Evolutionary conservation across 2,329 filamentous ascomycete genomes (phyloP), one percentile per base, ranked within the genome.

Genomic region (Penicillium oxalicum): DNA sequence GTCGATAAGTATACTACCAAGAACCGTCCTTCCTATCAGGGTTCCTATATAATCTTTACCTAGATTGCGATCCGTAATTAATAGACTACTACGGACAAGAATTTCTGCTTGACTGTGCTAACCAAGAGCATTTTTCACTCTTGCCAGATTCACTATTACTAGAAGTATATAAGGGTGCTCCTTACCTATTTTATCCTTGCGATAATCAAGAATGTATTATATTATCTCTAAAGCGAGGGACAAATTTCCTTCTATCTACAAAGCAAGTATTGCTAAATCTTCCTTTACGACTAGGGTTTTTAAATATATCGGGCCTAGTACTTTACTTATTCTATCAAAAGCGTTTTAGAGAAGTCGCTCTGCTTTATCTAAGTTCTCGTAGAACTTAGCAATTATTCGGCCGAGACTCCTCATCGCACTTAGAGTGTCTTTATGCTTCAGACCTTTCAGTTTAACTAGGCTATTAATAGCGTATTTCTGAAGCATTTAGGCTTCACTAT

Each of bases 141-240:
- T 68, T 11, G 63, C 60, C 9, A 68, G 50, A 44, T 68, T 59
- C 25, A 63, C 61, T 35, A 69, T 56, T 13, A 65, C 60, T 56
- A 57, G 64, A 26, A 68, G 49, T 4, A 64, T 66, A 43, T 65
- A 66, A 11, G 66, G 60, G 54, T 70, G 65, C 46, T 69, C 65
- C 34, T 65, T 57, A 6, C 67, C 65, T 9, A 68, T 52, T 9
- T 52, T 51, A 12, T 40, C 29, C 40, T 58, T 52, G 6, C 58
- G 43, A 37, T 4, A 37, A 37, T 37, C 35, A 36, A 47, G 46
- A 13, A 51, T n/a, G n/a, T 50, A 41, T 27, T 45, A 33, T 29
- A 57, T 44, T 13, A 24, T 44, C 26, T 44, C 33, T n/a, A 18
- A 33, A 27, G 25, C 40, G 18, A 58, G 35, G n/a, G 35, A 18